Conservation (phyloP, 148 eudicot genomes). For the Selenicereus undatus region DNA sequence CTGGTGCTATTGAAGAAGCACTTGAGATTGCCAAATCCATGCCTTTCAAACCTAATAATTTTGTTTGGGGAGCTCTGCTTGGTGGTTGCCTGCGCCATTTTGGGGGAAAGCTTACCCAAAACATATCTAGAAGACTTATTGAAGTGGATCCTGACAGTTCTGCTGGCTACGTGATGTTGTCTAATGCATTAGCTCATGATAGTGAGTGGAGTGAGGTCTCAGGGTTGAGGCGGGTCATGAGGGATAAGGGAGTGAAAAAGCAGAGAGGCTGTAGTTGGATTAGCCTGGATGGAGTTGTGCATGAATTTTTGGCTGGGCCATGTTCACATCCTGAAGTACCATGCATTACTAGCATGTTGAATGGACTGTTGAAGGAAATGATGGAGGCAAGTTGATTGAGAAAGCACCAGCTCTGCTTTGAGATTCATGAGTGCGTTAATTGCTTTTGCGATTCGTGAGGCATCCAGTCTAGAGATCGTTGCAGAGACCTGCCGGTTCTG, state of each 20-base stretch:
- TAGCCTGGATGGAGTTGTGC: slow-evolving; percentile 47
- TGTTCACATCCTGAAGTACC: slow-evolving; percentile 38
- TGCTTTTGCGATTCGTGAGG: slow-evolving; percentile 3
- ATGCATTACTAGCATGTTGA: slow-evolving; percentile 33
- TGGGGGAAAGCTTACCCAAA: slow-evolving; percentile 44
- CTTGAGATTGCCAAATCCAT: slow-evolving; percentile 51
- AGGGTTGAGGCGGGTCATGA: slow-evolving; percentile 57
- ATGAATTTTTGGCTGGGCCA: slow-evolving; percentile 63
- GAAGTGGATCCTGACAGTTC: slow-evolving; percentile 64
- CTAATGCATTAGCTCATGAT: slow-evolving; percentile 66
- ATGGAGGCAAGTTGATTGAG: slow-evolving; percentile 25
- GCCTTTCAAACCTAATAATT: slow-evolving; percentile 69
- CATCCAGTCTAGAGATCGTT: background rate
- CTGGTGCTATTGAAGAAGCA: slow-evolving; percentile 72
- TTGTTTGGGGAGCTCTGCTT: slow-evolving; percentile 82
- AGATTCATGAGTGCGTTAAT: background rate
- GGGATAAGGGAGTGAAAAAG: slow-evolving; percentile 58
- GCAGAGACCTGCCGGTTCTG: background rate
- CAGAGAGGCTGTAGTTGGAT: slow-evolving; percentile 75
- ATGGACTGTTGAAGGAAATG: slow-evolving; percentile 55
- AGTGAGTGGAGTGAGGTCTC: slow-evolving; percentile 58
- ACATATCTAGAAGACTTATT: slow-evolving; percentile 56
- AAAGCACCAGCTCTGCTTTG: background rate
- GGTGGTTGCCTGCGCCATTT: slow-evolving; percentile 75
- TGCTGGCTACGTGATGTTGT: slow-evolving; percentile 76